These are phyloP conservation scores for Boletus reticulatus DNA, from an alignment of 768 basidiomycete species.

Conservation along the genomic window DNA sequence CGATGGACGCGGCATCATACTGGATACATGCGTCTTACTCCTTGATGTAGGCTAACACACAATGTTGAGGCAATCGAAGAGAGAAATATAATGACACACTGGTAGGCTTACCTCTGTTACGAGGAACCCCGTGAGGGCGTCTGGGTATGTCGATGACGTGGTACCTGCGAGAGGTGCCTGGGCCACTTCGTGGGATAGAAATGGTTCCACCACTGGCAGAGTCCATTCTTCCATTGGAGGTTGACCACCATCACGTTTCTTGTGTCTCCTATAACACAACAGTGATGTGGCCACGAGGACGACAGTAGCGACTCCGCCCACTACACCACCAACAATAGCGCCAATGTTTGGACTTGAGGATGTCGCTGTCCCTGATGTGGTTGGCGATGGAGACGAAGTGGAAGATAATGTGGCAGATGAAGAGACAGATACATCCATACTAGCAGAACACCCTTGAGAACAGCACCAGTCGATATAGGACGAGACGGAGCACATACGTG, in stretches of 20 bases:
- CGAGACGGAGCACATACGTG: constrained; percentile 4
- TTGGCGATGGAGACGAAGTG: no score
- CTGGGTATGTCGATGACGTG: not conserved
- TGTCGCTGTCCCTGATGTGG: no score
- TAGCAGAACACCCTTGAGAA: not conserved
- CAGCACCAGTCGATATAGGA: no score
- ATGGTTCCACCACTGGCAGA: constrained; percentile 3
- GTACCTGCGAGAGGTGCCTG: not conserved
- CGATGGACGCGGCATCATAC: not conserved
- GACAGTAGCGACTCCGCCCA: constrained; percentile 3
- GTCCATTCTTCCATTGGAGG: not conserved
- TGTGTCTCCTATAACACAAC: constrained; percentile 6
- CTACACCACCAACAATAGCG: constrained; percentile 5
- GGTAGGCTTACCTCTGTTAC: no score
- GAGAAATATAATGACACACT: not conserved
- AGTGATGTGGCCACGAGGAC: not conserved
- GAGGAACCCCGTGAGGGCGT: no score
- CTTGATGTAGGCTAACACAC: not conserved
- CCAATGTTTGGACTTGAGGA: not conserved
- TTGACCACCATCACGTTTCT: not conserved
- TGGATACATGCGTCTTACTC: no score
- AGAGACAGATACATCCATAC: not conserved
- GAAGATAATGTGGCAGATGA: not conserved
- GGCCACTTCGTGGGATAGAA: not conserved
- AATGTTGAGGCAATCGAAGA: no score